Evolutionary conservation across 352 stramenopile species (phyloP).

Genomic region (Globisporangium lucens): DNA sequence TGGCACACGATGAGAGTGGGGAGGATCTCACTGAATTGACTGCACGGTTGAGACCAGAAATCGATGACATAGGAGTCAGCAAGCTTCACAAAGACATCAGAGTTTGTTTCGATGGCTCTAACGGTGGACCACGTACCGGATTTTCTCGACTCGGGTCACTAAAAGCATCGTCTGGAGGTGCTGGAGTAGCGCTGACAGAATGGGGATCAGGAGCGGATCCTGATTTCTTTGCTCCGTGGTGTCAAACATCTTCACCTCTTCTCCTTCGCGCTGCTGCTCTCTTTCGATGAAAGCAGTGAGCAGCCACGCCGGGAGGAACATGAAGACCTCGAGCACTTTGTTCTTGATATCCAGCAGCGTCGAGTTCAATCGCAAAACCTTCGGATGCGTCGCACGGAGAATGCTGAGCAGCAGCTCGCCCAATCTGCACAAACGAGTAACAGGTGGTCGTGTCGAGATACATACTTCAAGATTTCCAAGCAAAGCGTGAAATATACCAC

Average conservation of each 20-base stretch:
- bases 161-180: constrained; percentile 60
- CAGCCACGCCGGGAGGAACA: constrained; percentile 45
- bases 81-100: background rate
- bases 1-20: constrained; percentile 64
- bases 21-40: constrained; percentile 42
- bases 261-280: constrained; percentile 26
- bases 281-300: constrained; percentile 37
- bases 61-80: background rate
- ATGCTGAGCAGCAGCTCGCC: constrained; percentile 48
- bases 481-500: background rate
- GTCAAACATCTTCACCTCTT: background rate
- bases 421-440: constrained; percentile 22
- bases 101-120: background rate
- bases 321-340: constrained; percentile 59
- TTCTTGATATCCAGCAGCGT: constrained; percentile 55
- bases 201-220: background rate
- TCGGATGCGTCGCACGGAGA: constrained; percentile 25
- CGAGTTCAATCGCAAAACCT: constrained; percentile 29
- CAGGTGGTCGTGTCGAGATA: background rate
- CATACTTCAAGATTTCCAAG: background rate
- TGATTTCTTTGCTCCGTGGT: background rate
- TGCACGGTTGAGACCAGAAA: constrained; percentile 11
- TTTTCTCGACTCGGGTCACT: constrained; percentile 59
- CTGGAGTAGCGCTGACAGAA: constrained; percentile 30
- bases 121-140: constrained; percentile 21